A percentile compares a stretch with the other conserved stretches of the same genome.
Evolutionary conservation across 2,329 filamentous ascomycete genomes (phyloP).

Genomic region (Aureobasidium mangrovei): DNA sequence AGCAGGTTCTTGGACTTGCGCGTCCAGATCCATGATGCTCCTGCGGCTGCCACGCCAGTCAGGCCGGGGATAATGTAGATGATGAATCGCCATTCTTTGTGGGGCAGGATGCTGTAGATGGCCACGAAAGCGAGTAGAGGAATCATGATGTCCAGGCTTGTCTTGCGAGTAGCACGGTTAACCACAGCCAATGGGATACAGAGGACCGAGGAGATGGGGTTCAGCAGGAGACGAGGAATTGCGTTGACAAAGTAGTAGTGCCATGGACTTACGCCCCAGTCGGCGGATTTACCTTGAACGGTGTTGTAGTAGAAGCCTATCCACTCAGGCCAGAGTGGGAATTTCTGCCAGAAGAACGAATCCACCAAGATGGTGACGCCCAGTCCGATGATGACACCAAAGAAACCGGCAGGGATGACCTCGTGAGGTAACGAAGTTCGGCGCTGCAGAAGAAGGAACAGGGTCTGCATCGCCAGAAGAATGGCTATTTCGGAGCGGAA

Average conservation of each 20-base stretch:
- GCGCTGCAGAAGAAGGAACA: conserved; percentile 52
- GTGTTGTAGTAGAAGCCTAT: conserved; percentile 88
- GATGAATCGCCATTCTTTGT: conserved; percentile 95
- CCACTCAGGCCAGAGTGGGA: conserved; percentile 78
- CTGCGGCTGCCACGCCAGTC: conserved; percentile 66
- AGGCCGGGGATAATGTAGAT: conserved; percentile 77
- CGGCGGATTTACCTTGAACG: conserved; percentile 67
- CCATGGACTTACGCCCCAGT: conserved; percentile 83
- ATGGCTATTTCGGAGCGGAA: conserved; percentile 88
- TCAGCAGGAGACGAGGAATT: conserved; percentile 73
- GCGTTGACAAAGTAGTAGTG: conserved; percentile 78
- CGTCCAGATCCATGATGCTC: conserved; percentile 55
- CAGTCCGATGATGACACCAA: conserved; percentile 59
- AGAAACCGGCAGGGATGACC: conserved; percentile 57
- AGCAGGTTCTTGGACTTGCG: conserved; percentile 53
- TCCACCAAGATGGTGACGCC: conserved; percentile 65
- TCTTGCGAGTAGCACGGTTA: conserved; percentile 36
- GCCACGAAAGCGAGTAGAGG: conserved; percentile 65
- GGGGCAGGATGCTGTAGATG: conserved; percentile 79
- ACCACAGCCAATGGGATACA: conserved; percentile 43
- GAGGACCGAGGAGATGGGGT: conserved; percentile 55
- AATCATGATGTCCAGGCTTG: conserved; percentile 46
- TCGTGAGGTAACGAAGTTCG: conserved; percentile 46
- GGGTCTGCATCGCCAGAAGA: conserved; percentile 59
- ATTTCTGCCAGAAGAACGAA: conserved; percentile 84